phyloP scores from a whole-genome alignment of 208 protist species.

The Balamuthia mandrillaris region DNA sequence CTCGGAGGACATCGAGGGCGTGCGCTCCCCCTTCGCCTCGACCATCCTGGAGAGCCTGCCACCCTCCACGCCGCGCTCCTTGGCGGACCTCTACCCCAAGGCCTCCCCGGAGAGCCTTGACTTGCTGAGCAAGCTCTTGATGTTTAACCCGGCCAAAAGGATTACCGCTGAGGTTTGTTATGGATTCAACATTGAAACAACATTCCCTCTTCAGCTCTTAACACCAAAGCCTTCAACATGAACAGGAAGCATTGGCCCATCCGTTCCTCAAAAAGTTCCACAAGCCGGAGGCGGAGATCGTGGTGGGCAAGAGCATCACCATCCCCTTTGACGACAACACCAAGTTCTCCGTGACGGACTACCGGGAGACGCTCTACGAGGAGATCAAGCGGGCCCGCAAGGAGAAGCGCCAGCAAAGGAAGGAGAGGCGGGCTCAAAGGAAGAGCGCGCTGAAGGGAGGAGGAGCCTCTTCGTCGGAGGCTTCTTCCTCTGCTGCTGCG shows the following conservation, averaged over 20 bases:
- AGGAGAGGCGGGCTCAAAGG: constrained; percentile 1
- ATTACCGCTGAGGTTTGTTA: constrained; percentile 66
- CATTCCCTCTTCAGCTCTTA: no score
- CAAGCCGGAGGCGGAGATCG: constrained; percentile 77
- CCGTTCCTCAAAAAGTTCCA: constrained; percentile 34
- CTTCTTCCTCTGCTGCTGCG: no score
- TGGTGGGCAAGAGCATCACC: constrained; percentile 77
- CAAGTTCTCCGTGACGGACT: constrained; percentile 88
- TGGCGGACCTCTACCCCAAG: constrained; percentile 80
- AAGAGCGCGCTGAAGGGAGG: no score
- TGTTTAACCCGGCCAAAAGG: constrained; percentile 93
- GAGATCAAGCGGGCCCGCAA: constrained; percentile 41
- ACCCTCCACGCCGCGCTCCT: constrained; percentile 62
- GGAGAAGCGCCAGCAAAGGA: constrained; percentile 42
- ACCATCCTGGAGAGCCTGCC: constrained; percentile 87
- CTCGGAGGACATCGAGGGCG: constrained; percentile 83
- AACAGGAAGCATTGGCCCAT: constrained; percentile 16
- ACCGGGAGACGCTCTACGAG: constrained; percentile 85
- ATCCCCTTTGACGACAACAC: constrained; percentile 88
- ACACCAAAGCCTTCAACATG: background rate
- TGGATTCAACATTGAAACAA: background rate
- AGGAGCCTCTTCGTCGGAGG: no score
- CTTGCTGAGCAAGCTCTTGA: constrained; percentile 87
- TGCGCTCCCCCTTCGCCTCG: constrained; percentile 89
- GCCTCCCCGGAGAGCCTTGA: constrained; percentile 88